Evolutionary conservation across 768 basidiomycete species (phyloP).

Genomic region (Trametes meyenii): DNA sequence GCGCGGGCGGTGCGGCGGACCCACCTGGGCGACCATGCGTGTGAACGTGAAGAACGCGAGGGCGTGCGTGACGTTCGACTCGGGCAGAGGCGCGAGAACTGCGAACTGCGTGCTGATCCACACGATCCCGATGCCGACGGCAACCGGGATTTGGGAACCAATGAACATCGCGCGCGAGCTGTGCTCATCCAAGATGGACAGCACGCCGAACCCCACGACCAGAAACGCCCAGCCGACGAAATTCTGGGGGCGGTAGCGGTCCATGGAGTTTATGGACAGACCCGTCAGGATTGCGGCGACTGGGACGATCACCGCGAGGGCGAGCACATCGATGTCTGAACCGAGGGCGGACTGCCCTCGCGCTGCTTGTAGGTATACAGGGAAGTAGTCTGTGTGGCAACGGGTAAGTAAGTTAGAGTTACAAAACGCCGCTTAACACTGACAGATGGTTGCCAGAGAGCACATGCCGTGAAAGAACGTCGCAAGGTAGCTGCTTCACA

Average conservation of each 20-base stretch:
- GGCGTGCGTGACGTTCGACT: constrained; percentile 32
- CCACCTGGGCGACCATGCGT: constrained; percentile 8
- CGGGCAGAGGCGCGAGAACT: constrained; percentile 35
- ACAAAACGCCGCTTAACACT: background rate
- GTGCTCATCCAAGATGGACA: constrained; percentile 32
- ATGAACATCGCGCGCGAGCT: constrained; percentile 25
- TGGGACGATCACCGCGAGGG: constrained; percentile 36
- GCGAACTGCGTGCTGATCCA: constrained; percentile 21
- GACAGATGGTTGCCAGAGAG: constrained; percentile 29
- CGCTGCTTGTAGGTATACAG: constrained; percentile 50
- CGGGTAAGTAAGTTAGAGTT: background rate
- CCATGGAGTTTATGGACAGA: constrained; percentile 30
- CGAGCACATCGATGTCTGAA: constrained; percentile 41
- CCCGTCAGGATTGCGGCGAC: constrained; percentile 43
- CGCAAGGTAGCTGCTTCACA: constrained; percentile 34
- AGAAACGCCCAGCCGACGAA: constrained; percentile 25
- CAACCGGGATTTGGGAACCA: constrained; percentile 35
- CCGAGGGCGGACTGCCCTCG: constrained; percentile 40
- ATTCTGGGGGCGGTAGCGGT: constrained; percentile 40
- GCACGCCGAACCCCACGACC: constrained; percentile 19
- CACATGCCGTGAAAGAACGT: constrained; percentile 37
- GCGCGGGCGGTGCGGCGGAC: background rate
- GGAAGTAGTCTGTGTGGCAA: constrained; percentile 37
- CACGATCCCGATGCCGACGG: constrained; percentile 4
- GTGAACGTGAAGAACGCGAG: constrained; percentile 35